Evolutionary conservation across 2,329 filamentous ascomycete species (phyloP), one percentile per base, ranked within the genome.

Genomic region (Diaporthe citrichinensis): DNA sequence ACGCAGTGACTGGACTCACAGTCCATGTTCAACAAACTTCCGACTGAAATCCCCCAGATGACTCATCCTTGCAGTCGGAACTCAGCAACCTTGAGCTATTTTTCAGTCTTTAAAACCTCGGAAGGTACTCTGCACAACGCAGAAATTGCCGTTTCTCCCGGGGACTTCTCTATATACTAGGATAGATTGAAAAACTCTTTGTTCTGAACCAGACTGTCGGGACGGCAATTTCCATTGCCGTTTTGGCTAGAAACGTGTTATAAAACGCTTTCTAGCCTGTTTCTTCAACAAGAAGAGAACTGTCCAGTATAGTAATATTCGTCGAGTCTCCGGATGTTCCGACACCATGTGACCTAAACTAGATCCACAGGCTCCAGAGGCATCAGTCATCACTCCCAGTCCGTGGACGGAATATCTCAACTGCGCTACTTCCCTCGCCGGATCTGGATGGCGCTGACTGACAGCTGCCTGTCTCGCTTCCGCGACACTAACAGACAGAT

Each of bases 401-500:
- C 65, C 8, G 7, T 23, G 25, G 46, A 3, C 15, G 15, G 7
- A 36, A 20, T 4, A n/a, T 51, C 49, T 17, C 15, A 4, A 25
- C 14, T 53, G n/a, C 46, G 65, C 65, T 25, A 39, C 1, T 34
- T 41, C 9, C 7, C 6, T 23, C 65, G 31, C 65, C 49, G 65
- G 65, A 69, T 69, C 15, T 28, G 65, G 65, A 55, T 69, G 12
- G 49, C 3, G n/a, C 34, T 28, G 23, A 25, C 34, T 53, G 49
- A 69, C 49, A 55, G 46, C 65, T 25, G 65, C n/a, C 31, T 69
- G 31, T 8, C 62, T 55, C 1, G 4, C 65, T 41, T 41, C 2
- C 14, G 15, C 23, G 31, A 46, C 49, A n/a, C 46, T 69, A 55
- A n/a, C 34, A 69, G 46, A 41, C 34, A 69, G 23, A 41, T 69